Evolutionary conservation across 352 stramenopile genomes (phyloP).

Genomic region (Phytopythium kandeliae): DNA sequence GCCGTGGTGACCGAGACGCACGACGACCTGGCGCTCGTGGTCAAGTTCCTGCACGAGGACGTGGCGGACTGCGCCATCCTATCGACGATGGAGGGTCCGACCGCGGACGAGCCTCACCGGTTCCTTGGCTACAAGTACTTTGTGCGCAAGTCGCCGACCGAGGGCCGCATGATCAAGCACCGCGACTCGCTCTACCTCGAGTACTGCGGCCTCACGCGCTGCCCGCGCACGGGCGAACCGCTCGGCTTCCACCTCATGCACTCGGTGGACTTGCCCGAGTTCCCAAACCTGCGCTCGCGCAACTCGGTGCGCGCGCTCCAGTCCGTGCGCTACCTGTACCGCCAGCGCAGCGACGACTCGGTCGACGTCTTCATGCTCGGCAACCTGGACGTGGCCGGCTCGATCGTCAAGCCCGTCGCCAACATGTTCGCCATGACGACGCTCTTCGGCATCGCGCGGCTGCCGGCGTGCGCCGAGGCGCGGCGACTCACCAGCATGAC

Average conservation of each 20-base stretch:
- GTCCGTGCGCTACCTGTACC: constrained; percentile 50
- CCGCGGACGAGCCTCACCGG: constrained; percentile 33
- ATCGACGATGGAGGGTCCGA: constrained; percentile 45
- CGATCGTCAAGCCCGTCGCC: constrained; percentile 30
- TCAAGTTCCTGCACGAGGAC: constrained; percentile 55
- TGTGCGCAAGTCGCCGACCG: constrained; percentile 38
- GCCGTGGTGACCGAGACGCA: constrained; percentile 44
- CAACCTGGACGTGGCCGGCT: constrained; percentile 38
- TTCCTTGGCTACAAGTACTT: constrained; percentile 73
- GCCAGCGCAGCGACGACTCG: constrained; percentile 39
- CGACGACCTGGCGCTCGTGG: constrained; percentile 44
- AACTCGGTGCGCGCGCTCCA: constrained; percentile 52
- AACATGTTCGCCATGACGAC: constrained; percentile 35
- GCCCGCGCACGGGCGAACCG: constrained; percentile 27
- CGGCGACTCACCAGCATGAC: constrained; percentile 54
- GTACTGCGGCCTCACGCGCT: constrained; percentile 36
- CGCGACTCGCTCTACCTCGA: constrained; percentile 27
- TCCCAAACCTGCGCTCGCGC: constrained; percentile 35
- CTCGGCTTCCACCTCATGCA: constrained; percentile 70
- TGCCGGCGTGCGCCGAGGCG: constrained; percentile 46
- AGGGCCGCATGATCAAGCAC: constrained; percentile 38
- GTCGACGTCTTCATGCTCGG: constrained; percentile 64
- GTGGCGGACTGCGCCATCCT: constrained; percentile 59
- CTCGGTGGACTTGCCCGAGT: constrained; percentile 52
- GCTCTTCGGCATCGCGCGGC: constrained; percentile 35